Conservation (phyloP, 345 rosid genomes). For the Populus simonii region DNA sequence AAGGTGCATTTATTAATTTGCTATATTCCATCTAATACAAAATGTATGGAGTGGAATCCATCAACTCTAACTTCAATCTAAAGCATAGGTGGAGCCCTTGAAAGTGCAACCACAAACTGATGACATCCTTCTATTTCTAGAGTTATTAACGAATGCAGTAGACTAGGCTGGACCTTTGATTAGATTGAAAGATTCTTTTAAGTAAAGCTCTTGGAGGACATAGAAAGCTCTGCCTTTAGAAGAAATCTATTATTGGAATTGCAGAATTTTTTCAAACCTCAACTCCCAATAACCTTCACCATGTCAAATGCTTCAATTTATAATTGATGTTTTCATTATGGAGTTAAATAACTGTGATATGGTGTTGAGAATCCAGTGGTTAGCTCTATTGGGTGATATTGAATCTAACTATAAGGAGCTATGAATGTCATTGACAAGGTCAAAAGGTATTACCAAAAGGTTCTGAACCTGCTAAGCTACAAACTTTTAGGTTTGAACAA, state of each 20-base stretch:
- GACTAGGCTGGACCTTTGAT: background rate
- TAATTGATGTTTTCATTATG: no score
- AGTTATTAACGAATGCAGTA: background rate
- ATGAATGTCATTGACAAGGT: no score
- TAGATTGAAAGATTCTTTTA: background rate
- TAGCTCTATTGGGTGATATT: no score
- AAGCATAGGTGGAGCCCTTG: background rate
- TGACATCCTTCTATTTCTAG: slow-evolving; percentile 2
- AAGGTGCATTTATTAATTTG: background rate
- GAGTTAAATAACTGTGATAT: no score
- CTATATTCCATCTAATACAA: background rate
- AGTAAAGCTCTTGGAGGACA: background rate
- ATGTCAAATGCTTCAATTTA: background rate
- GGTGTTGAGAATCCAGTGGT: no score
- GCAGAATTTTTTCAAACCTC: background rate
- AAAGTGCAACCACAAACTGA: slow-evolving; percentile 1
- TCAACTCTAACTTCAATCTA: background rate
- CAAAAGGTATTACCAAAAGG: no score
- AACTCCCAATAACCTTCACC: background rate
- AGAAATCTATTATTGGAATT: background rate
- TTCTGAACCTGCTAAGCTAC: no score
- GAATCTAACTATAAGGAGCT: no score
- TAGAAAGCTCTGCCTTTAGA: background rate
- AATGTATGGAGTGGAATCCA: background rate
- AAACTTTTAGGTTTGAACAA: no score